Conservation (phyloP, 2,329 filamentous ascomycete genomes). For the Nigrospora osmanthi region DNA sequence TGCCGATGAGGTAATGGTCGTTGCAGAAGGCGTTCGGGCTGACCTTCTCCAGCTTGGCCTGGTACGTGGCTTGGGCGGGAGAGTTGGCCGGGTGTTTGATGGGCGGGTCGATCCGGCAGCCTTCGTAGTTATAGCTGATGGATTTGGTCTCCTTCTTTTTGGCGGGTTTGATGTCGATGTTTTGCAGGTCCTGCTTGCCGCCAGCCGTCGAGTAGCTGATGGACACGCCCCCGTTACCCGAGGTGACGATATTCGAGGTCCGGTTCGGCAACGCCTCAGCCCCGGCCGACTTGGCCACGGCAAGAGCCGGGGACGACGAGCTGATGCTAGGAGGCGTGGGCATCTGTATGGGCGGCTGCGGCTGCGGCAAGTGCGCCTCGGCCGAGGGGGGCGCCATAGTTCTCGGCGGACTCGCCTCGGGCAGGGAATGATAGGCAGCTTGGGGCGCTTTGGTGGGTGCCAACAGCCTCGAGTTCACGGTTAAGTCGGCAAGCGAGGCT, state of each 20-base stretch:
- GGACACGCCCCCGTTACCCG: constrained; percentile 24
- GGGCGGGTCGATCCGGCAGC: constrained; percentile 19
- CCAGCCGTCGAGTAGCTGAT: constrained; percentile 25
- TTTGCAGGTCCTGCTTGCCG: constrained; percentile 19
- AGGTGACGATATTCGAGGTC: constrained; percentile 19
- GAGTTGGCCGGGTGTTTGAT: constrained; percentile 20
- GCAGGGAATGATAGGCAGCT: too few relatives aligned
- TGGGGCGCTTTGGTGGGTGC: too few relatives aligned
- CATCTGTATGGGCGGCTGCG: neutral
- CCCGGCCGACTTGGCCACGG: too few relatives aligned
- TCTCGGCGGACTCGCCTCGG: too few relatives aligned
- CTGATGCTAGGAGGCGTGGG: neutral
- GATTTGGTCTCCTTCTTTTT: constrained; percentile 23
- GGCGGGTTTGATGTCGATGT: constrained; percentile 21
- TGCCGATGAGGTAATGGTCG: constrained; percentile 23
- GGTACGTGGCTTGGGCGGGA: constrained; percentile 20
- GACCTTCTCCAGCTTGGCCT: constrained; percentile 20
- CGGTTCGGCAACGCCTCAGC: constrained; percentile 6
- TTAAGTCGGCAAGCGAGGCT: neutral
- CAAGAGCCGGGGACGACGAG: constrained; percentile 5
- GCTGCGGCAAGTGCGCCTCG: neutral
- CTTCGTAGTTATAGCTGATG: constrained; percentile 20
- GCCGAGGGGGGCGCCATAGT: too few relatives aligned
- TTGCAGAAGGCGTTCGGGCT: constrained; percentile 24
- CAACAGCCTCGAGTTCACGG: too few relatives aligned